These are phyloP conservation scores for Wickerhamomyces ciferrii DNA, from an alignment of 805 yeast genomes.

Conservation along the genomic window DNA sequence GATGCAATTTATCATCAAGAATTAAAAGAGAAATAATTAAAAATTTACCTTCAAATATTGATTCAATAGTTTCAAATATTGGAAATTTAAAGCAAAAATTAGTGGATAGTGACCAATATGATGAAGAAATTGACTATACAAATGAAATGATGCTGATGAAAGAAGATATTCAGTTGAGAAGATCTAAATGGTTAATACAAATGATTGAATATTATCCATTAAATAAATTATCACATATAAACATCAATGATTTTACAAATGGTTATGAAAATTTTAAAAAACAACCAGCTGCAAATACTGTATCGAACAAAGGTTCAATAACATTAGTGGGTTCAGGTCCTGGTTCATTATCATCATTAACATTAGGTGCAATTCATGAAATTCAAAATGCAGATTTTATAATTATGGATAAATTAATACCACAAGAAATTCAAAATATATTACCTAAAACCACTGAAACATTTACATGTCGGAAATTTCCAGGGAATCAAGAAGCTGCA, in stretches of 20 bases:
- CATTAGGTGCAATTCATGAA: constrained; percentile 78
- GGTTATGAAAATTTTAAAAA: constrained; percentile 40
- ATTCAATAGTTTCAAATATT: constrained; percentile 61
- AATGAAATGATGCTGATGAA: constrained; percentile 35
- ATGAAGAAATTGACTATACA: constrained; percentile 20
- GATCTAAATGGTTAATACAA: constrained; percentile 84
- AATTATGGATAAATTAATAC: constrained; percentile 88
- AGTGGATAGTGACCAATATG: constrained; percentile 42
- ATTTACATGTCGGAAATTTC: constrained; percentile 89
- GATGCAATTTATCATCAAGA: constrained; percentile 80
- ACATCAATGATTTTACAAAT: constrained; percentile 50
- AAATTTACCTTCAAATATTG: constrained; percentile 65
- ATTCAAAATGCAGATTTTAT: constrained; percentile 80
- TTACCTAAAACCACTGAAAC: constrained; percentile 71
- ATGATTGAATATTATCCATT: constrained; percentile 89
- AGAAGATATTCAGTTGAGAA: constrained; percentile 64
- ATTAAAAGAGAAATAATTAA: constrained; percentile 68
- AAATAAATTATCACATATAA: constrained; percentile 50
- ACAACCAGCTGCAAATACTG: constrained; percentile 13
- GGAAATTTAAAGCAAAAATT: constrained; percentile 59
- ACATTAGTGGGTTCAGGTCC: constrained; percentile 90
- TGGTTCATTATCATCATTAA: constrained; percentile 76
- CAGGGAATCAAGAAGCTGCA: constrained; percentile 94
- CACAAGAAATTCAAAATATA: constrained; percentile 75
- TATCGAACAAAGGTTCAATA: not conserved